phyloP scores from a whole-genome alignment of 768 basidiomycete species.

The Arthromyces matolae region DNA sequence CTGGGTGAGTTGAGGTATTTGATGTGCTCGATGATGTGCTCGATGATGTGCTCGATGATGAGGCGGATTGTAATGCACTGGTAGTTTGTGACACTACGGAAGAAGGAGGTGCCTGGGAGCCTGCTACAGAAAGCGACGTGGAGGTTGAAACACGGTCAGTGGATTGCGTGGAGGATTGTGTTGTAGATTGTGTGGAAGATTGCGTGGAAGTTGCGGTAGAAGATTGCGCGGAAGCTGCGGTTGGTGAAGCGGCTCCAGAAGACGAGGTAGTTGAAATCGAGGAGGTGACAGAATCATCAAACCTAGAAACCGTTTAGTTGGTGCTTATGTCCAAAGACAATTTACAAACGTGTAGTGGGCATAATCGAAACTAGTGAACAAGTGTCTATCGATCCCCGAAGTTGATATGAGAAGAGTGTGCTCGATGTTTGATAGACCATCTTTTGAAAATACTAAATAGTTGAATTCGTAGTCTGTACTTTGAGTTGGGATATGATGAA shows the following conservation, averaged over 20 bases:
- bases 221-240: too few relatives aligned
- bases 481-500: conserved; percentile 24
- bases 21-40: too few relatives aligned
- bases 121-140: too few relatives aligned
- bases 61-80: too few relatives aligned
- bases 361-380: conserved; percentile 39
- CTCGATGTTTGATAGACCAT: conserved; percentile 23
- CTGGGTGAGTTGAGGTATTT: not conserved
- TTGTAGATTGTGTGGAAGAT: too few relatives aligned
- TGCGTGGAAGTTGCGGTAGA: not conserved
- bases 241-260: too few relatives aligned
- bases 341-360: conserved; percentile 38
- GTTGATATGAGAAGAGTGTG: conserved; percentile 31
- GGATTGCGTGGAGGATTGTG: too few relatives aligned
- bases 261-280: not conserved
- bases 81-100: too few relatives aligned
- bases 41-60: too few relatives aligned
- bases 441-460: conserved; percentile 24
- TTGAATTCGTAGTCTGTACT: conserved; percentile 27
- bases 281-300: not conserved
- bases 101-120: too few relatives aligned
- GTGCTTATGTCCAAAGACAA: too few relatives aligned
- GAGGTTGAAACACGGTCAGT: too few relatives aligned
- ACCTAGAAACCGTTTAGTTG: not conserved
- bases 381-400: conserved; percentile 23